Base-by-base conservation (phyloP, 2,329 filamentous ascomycete species). In the Myriangium duriaei region DNA sequence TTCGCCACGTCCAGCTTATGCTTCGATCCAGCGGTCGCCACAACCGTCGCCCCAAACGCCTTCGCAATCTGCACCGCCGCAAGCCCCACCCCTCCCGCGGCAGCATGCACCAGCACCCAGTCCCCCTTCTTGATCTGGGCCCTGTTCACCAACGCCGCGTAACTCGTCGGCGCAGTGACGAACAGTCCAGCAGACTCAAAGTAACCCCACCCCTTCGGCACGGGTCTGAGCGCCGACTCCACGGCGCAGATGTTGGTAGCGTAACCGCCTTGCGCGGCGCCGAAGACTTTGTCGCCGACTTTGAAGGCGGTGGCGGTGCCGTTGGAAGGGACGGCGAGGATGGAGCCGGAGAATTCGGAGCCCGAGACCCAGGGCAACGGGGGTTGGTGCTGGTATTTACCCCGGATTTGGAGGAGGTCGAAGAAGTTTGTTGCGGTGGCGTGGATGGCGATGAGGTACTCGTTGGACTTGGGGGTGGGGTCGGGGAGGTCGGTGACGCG, bases 371-470 rank as follows among this genome's bases (percentile, higher is more conserved):
- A 94, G 19, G 87, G 87, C 34, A 95, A 77, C 0, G 81, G 76
- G 0, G 86, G 86, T 52, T 95, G 87, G 56, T 84, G 72, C 56
- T 96, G 88, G 63, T 96, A 96, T 72, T 92, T 93, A 40, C 88
- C 88, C 54, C 85, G 80, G 54, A 95, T 85, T 56, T 96, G 88
- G 39, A 96, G 75, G 41, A 94, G 81, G 58, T 96, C 88, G 67
- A 95, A 96, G 72, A 96, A 96, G 65, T 96, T 96, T 52, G 84
- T 83, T 13, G 85, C 88, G 1, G 81, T 73, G 32, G 88, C 84
- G 60, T 85, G 82, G 51, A 96, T 81, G 53, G 78, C 73, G 56
- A 96, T 81, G 46, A 92, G 69, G 58, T 95, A 96, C 63, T 94
- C 76, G 53, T 81, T 66, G 19, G 75, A 61, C 6, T 69, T 67